Base-by-base conservation (phyloP, 2,329 filamentous ascomycete genomes). In the Didymella pomorum region DNA sequence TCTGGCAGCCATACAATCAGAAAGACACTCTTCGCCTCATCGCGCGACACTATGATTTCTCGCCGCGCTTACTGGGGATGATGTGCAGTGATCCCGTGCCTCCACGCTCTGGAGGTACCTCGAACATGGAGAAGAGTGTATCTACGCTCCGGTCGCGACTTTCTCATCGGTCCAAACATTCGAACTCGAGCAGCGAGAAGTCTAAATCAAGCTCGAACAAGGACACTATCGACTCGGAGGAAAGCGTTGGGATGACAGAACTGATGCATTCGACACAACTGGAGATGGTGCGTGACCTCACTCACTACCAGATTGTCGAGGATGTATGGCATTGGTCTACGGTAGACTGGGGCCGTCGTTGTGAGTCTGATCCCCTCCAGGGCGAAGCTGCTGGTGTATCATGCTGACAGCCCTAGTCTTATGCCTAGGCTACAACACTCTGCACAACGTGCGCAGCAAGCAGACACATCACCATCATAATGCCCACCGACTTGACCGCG, bases 311-410 rank as follows among this genome's bases (percentile, higher is more conserved):
- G 28, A 81, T 92, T 41, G 84, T 89, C 6, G 83, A 90, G 61
- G 84, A 88, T 53, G 88, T 91, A n/a, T 89, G 89, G 81, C 89
- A 92, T 71, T 93, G 90, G 73, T 88, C 87, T 14, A 89, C 89
- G 0, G 84, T 91, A 14, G 90, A 93, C 67, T 85, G 88, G 72
- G 89, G 89, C 0, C 78, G 82, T 16, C 82, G 81, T 71, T 91
- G 89, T 87, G 78, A 67, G 80, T 72, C 37, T 7, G 41, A 26
- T 51, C 16, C 1, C 12, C 12, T 31, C 12, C 29, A 3, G 29
- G 26, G 11, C 7, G 6, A 1, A 12, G 16, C 8, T 26, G 11
- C 20, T 14, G 23, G 35, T 21, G 33, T 28, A 29, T 26, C 16
- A 10, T 23, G n/a, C 50, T 71, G 51, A 65, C 49, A 3, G 14